Evolutionary conservation across 2,329 filamentous ascomycete genomes (phyloP).

Genomic region (Cercospora sp.): DNA sequence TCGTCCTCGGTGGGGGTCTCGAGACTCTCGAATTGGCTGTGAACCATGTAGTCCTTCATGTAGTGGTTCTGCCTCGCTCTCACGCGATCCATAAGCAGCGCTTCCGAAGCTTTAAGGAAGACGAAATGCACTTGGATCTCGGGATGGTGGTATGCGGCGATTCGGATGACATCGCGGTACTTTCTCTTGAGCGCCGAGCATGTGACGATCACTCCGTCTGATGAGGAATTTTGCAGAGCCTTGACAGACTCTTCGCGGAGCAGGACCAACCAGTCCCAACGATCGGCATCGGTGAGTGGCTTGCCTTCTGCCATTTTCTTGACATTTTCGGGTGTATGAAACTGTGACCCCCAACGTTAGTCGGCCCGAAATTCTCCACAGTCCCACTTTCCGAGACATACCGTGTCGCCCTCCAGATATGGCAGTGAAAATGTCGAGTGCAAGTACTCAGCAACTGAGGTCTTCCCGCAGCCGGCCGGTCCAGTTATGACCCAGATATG

Average conservation of each 20-base stretch:
- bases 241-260: constrained; percentile 49
- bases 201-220: constrained; percentile 77
- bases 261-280: constrained; percentile 87
- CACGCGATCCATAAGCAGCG: constrained; percentile 74
- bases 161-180: constrained; percentile 72
- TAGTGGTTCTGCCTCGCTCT: constrained; percentile 77
- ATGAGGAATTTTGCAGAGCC: constrained; percentile 31
- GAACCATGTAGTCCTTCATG: constrained; percentile 95
- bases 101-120: constrained; percentile 78
- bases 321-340: constrained; percentile 52
- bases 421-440: constrained; percentile 45
- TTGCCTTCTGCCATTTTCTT: constrained; percentile 86
- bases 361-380: constrained; percentile 5
- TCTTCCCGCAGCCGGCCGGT: constrained; percentile 57
- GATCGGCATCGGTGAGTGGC: constrained; percentile 86
- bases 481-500: constrained; percentile 56
- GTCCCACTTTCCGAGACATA: constrained; percentile 34
- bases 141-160: constrained; percentile 50
- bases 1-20: constrained; percentile 70
- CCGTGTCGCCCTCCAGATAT: constrained; percentile 55
- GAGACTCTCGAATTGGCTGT: constrained; percentile 84
- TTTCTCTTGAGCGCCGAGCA: constrained; percentile 96
- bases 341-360: constrained; percentile 37
- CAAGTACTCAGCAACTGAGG: constrained; percentile 51
- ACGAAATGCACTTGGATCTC: constrained; percentile 74